These are phyloP conservation scores for Naganishia sp. DNA, from an alignment of 1,284 basidiomycete species.

Conservation along the genomic window DNA sequence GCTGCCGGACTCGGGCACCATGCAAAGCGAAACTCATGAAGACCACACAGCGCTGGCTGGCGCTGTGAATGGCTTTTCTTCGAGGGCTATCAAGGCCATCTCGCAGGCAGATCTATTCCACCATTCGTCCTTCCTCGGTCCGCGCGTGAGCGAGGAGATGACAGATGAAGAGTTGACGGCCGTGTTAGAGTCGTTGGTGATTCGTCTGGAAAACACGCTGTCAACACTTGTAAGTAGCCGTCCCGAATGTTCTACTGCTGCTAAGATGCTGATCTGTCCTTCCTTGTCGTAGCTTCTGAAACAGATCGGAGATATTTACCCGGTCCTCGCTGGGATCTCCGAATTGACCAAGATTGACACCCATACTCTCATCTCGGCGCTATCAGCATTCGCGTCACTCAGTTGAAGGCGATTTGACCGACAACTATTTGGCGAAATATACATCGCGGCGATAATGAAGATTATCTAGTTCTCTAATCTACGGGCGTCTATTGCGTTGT, in stretches of 20 bases:
- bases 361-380: conserved; percentile 11
- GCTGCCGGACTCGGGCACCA: conserved; percentile 11
- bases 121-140: conserved; percentile 64
- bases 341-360: conserved; percentile 22
- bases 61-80: conserved; percentile 42
- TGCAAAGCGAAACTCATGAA: conserved; percentile 37
- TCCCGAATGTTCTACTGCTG: background rate
- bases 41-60: conserved; percentile 34
- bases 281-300: conserved; percentile 5
- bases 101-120: conserved; percentile 55
- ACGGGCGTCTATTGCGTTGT: no score
- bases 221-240: conserved; percentile 58
- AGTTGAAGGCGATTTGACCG: background rate
- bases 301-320: conserved; percentile 19
- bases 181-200: conserved; percentile 71
- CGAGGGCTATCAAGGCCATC: conserved; percentile 21
- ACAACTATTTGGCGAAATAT: background rate
- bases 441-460: no score
- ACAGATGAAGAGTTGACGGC: conserved; percentile 73
- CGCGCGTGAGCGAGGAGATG: conserved; percentile 70
- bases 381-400: conserved; percentile 14
- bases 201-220: conserved; percentile 79
- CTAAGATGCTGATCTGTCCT: background rate
- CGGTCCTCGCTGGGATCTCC: conserved; percentile 15
- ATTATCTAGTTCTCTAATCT: no score